Evolutionary conservation across 371 early-diverging fungal genomes (phyloP), one percentile per base, ranked within the genome.

Genomic region (Smittium mucronatum): DNA sequence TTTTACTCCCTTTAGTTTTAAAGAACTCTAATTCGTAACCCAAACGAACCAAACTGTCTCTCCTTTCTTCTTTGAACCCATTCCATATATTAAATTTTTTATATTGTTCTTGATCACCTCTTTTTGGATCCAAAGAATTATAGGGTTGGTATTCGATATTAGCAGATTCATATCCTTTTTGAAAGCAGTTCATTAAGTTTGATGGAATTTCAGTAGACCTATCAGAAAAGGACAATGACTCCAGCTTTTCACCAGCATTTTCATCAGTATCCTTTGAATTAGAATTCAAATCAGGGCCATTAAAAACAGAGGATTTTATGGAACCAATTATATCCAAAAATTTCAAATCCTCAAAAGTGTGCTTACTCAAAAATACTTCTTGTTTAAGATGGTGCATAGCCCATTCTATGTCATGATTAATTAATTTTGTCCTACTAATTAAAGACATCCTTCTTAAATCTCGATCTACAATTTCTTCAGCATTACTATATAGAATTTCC

Each of bases 381-480:
- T 77, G 79, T 57, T 77, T 75, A 30, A 84, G 70, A 26, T 75
- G 76, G 69, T 78, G 78, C 69, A 85, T 76, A 29, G 80, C 78
- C 85, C 85, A 85, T 63, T 82, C 82, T 26, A 80, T 72, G 66
- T 84, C 82, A 69, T 83, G 83, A 74, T 85, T 85, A 35, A 85
- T 74, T 1, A 75, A 73, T 25, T 76, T 72, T 36, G 77, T 73
- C 11, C 75, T 73, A 57, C 76, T 76, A 67, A 76, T 77, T n/a
- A n/a, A n/a, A n/a, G n/a, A n/a, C n/a, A n/a, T n/a, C n/a, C n/a
- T n/a, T n/a, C n/a, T n/a, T n/a, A n/a, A n/a, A n/a, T n/a, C n/a
- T n/a, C n/a, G n/a, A n/a, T n/a, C n/a, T n/a, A n/a, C n/a, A n/a
- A n/a, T n/a, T n/a, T n/a, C n/a, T n/a, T n/a, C n/a, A n/a, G n/a